Evolutionary conservation across 2,329 filamentous ascomycete species (phyloP).

Genomic region (Aureobasidium sp.): DNA sequence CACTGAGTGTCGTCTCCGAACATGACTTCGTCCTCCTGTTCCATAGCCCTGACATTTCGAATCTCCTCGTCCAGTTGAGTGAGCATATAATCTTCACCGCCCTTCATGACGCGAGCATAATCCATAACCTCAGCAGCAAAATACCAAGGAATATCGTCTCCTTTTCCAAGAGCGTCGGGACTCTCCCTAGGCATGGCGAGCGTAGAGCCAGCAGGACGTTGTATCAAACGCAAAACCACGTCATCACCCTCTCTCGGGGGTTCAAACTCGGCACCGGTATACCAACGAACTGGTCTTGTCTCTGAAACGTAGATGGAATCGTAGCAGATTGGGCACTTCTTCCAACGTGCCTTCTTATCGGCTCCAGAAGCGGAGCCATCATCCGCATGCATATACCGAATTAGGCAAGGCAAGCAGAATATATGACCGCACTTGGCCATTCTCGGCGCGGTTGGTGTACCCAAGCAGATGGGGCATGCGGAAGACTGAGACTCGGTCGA

Average conservation of each 20-base stretch:
- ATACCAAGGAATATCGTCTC: conserved; percentile 85
- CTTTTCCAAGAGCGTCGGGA: conserved; percentile 57
- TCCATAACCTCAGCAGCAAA: conserved; percentile 90
- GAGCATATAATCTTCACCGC: conserved; percentile 78
- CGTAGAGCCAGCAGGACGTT: conserved; percentile 69
- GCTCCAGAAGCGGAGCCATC: conserved; percentile 53
- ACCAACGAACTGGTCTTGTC: conserved; percentile 81
- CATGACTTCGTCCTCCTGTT: conserved; percentile 80
- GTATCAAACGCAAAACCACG: conserved; percentile 79
- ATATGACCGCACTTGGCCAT: conserved; percentile 98
- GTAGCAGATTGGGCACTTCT: conserved; percentile 94
- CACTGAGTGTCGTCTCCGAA: conserved; percentile 92
- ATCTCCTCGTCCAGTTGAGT: conserved; percentile 75
- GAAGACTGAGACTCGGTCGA: conserved; percentile 81
- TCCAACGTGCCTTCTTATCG: conserved; percentile 69
- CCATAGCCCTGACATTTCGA: conserved; percentile 62
- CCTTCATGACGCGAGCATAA: conserved; percentile 93
- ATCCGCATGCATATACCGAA: conserved; percentile 88
- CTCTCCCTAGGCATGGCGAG: conserved; percentile 80
- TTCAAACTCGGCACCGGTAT: conserved; percentile 75
- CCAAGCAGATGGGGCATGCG: conserved; percentile 91
- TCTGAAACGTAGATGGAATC: conserved; percentile 91
- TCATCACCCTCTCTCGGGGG: conserved; percentile 77
- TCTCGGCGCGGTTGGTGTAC: conserved; percentile 80
- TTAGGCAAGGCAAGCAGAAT: conserved; percentile 86